Percentiles rank a stretch among this genome's conserved stretches.
phyloP scores from a whole-genome alignment of 2,329 filamentous ascomycete genomes.

The Fusarium sublunatum region DNA sequence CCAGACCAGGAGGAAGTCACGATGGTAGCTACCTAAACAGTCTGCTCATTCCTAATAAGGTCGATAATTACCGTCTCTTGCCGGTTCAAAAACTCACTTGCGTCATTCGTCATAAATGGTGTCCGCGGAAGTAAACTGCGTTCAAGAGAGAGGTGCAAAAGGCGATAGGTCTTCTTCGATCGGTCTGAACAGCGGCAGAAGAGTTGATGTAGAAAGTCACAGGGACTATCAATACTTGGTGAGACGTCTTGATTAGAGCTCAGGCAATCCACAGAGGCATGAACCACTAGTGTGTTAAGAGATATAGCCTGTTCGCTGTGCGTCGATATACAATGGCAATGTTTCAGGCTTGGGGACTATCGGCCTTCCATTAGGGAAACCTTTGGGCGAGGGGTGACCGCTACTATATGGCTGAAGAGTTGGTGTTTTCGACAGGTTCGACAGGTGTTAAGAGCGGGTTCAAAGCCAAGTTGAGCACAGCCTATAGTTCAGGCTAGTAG shows the following conservation, averaged over 20 bases:
- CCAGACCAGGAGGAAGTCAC: conserved; percentile 10
- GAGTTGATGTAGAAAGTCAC: background rate
- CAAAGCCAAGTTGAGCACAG: background rate
- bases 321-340: background rate
- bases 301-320: background rate
- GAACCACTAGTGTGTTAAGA: background rate
- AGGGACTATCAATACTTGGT: background rate
- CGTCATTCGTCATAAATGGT: background rate
- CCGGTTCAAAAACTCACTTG: background rate
- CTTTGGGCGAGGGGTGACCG: background rate
- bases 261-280: background rate
- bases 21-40: background rate
- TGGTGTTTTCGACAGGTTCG: background rate
- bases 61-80: background rate
- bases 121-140: background rate
- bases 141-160: background rate
- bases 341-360: background rate
- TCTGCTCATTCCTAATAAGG: background rate
- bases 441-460: background rate
- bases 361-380: background rate
- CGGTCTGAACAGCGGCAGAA: background rate
- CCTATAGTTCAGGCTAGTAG: background rate
- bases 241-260: background rate
- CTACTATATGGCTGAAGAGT: background rate
- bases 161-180: background rate